A percentile compares a stretch with the other conserved stretches of the same genome.
Evolutionary conservation across 805 yeast genomes (phyloP).

Genomic region (Teunomyces panamensis): DNA sequence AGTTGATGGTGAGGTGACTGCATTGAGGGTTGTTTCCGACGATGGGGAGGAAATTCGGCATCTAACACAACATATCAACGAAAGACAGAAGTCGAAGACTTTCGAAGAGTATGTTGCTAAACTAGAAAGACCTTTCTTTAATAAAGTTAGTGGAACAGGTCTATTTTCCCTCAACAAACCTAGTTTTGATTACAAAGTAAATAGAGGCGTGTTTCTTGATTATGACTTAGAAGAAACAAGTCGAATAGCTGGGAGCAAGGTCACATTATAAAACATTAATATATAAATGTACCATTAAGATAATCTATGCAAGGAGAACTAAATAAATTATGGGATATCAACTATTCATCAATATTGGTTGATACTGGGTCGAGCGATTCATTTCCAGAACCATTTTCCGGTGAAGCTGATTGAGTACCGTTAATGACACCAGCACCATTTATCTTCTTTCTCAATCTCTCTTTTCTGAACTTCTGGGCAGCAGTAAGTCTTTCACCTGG

Average conservation of each 20-base stretch:
- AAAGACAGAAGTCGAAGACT: not conserved
- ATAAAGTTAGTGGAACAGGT: constrained; percentile 41
- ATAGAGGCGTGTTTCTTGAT: constrained; percentile 26
- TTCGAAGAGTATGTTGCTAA: constrained; percentile 16
- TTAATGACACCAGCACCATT: constrained; percentile 7
- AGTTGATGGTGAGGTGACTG: constrained; percentile 36
- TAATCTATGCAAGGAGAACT: constrained; percentile 1
- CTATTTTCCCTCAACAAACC: constrained; percentile 34
- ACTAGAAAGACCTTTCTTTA: constrained; percentile 31
- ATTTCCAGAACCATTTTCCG: constrained; percentile 1
- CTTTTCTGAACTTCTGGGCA: constrained; percentile 43
- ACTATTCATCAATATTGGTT: constrained; percentile 1
- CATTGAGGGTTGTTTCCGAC: constrained; percentile 14
- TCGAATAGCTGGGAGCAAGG: constrained; percentile 2
- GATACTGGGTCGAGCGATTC: not conserved
- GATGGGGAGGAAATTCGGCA: constrained; percentile 12
- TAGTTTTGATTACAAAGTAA: constrained; percentile 27
- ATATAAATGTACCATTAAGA: not conserved
- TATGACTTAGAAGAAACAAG: constrained; percentile 31
- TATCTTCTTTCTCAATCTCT: constrained; percentile 30
- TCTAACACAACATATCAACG: constrained; percentile 13
- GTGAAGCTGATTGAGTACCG: constrained; percentile 2
- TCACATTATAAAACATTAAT: constrained; percentile 4
- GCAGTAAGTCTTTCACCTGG: constrained; percentile 31
- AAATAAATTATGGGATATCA: constrained; percentile 1